Evolutionary conservation across 345 rosid genomes (phyloP).

Genomic region (Arabidopsis arenosa): DNA sequence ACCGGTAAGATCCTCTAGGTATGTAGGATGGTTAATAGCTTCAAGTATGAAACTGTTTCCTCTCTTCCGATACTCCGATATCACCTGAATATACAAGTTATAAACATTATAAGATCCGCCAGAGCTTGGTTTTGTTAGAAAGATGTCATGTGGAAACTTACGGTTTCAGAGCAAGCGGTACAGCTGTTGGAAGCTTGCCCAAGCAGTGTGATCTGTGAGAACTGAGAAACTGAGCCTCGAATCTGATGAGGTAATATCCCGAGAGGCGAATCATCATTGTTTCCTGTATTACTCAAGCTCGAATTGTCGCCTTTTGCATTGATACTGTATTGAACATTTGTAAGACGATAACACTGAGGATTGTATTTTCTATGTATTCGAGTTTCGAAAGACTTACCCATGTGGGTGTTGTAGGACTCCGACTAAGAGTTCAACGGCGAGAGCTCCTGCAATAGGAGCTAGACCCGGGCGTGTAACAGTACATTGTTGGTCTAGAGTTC

Average conservation of each 20-base stretch:
- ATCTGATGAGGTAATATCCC: constrained; percentile 97
- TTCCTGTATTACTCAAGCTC: constrained; percentile 50
- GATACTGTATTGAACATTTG: constrained; percentile 53
- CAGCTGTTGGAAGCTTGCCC: constrained; percentile 89
- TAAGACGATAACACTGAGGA: constrained; percentile 21
- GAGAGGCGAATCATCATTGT: constrained; percentile 64
- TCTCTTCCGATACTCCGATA: constrained; percentile 65
- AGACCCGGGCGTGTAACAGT: constrained; percentile 97
- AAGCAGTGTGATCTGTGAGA: constrained; percentile 78
- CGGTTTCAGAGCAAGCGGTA: constrained; percentile 86
- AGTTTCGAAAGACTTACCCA: constrained; percentile 57
- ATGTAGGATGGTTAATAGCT: constrained; percentile 94
- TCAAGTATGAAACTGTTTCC: constrained; percentile 76
- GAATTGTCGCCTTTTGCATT: constrained; percentile 68
- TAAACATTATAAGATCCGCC: background rate
- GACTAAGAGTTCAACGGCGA: constrained; percentile 87
- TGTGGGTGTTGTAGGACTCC: constrained; percentile 84
- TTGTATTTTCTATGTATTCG: background rate
- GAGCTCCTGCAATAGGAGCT: constrained; percentile 94
- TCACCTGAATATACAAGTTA: constrained; percentile 57
- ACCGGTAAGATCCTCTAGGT: constrained; percentile 91
- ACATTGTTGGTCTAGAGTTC: constrained; percentile 96
- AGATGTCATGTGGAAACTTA: constrained; percentile 46
- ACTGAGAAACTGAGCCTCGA: constrained; percentile 80
- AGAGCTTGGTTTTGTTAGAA: constrained; percentile 5